Evolutionary conservation across 140 eudicot genomes (phyloP), one percentile per base, ranked within the genome.

Genomic region (Stevia rebaudiana): DNA sequence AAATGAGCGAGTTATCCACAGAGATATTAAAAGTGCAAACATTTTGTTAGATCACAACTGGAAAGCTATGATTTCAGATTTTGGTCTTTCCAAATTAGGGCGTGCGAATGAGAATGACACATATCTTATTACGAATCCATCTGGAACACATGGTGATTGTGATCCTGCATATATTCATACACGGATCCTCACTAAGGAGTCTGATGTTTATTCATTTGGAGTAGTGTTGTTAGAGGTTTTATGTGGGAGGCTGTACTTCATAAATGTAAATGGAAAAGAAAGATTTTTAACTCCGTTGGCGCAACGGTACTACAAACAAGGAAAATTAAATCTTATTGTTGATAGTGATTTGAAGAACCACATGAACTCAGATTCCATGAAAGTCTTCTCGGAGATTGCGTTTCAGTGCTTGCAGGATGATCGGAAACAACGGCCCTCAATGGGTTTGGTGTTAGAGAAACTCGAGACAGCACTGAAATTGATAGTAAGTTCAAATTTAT

Each of bases 61-160:
- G 67, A 61, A 24, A 21, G 67, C 67, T 2, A 40, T 39, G 40
- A 61, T 61, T 40, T 37, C 67, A 1, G 67, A 61, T 41, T 22
- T 61, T 61, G 67, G 67, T 25, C 52, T 61, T 41, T 41, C 67
- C 0, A 61, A 61, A 61, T 2, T 61, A 40, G 62, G 62, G 7
- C 62, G 41, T 12, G 42, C 62, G 6, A 55, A 28, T 28, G 62
- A 30, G 5, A 55, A 21, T 3, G 53, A 9, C 22, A 40, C 67
- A 12, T 61, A 40, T 22, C n/a, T 61, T n/a, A 61, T 61, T 6
- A 61, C 67, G 4, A 22, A 61, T 13, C 8, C 52, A 0, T 43
- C 13, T 61, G 67, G 67, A 2, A 61, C 67, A 21, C 4, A 0
- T 21, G 67, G 67, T 61, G 40, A 61, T 10, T 61, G 52, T 41